Percentiles rank a stretch among this genome's conserved stretches.
Conservation (phyloP, 495 filamentous ascomycete species). For the Talaromyces stipitatus region DNA sequence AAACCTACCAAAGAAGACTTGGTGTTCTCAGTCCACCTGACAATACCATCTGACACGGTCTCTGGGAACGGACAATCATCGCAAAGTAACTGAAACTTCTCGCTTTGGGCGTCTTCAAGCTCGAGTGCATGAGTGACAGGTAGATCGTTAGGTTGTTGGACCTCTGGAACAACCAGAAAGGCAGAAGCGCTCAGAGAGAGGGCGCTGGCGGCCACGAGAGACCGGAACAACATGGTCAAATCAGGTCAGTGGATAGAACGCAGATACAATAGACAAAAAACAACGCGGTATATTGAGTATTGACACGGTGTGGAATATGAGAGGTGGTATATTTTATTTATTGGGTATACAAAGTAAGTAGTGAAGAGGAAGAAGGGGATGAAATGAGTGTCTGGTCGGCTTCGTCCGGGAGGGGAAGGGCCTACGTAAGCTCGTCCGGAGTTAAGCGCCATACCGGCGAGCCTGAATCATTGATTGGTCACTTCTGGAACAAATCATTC, state of each 20-base stretch:
- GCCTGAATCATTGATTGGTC: background rate
- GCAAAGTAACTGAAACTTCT: constrained; percentile 33
- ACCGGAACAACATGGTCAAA: constrained; percentile 33
- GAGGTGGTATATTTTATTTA: background rate
- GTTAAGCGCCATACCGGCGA: background rate
- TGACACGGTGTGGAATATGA: background rate
- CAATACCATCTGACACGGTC: constrained; percentile 20
- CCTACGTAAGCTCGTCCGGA: constrained; percentile 1
- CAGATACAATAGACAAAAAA: no score
- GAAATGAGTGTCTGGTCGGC: background rate
- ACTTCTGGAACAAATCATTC: background rate
- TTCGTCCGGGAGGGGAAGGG: background rate
- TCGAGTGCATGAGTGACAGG: constrained; percentile 23
- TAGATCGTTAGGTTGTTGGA: constrained; percentile 19
- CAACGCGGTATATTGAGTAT: background rate
- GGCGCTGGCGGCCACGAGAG: constrained; percentile 31
- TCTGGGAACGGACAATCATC: constrained; percentile 39
- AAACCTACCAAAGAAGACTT: constrained; percentile 29
- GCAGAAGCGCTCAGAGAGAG: constrained; percentile 37
- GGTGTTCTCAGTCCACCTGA: constrained; percentile 30
- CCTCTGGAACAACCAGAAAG: constrained; percentile 40
- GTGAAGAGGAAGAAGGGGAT: background rate
- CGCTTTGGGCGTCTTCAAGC: constrained; percentile 20
- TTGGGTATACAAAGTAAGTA: background rate
- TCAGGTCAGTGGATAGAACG: background rate